Evolutionary conservation across 768 basidiomycete species (phyloP).

Genomic region (Lentinula sp.): DNA sequence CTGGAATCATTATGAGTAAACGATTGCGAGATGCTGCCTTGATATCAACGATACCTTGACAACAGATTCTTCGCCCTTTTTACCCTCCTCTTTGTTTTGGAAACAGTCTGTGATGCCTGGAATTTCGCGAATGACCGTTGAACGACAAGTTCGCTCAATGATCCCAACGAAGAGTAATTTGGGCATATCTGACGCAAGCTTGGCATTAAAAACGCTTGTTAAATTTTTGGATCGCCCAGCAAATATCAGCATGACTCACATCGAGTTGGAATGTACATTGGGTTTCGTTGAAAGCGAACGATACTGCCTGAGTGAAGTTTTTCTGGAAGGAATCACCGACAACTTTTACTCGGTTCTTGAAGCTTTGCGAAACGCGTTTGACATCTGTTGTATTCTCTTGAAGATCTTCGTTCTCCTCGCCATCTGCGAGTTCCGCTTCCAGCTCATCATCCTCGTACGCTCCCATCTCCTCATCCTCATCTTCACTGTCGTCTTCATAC

Average conservation of each 20-base stretch:
- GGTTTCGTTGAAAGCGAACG: constrained; percentile 63
- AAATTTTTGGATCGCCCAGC: background rate
- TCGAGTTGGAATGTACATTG: constrained; percentile 78
- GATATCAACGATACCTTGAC: constrained; percentile 32
- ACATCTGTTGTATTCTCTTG: constrained; percentile 20
- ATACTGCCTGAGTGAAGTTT: constrained; percentile 58
- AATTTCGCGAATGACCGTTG: constrained; percentile 85
- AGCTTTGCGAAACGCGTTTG: constrained; percentile 17
- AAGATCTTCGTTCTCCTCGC: constrained; percentile 31
- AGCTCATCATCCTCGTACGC: constrained; percentile 50
- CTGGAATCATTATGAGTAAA: constrained; percentile 26
- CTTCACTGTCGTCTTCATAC: constrained; percentile 66
- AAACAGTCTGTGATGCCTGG: constrained; percentile 86
- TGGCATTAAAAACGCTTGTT: constrained; percentile 22
- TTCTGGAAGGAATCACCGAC: constrained; percentile 49
- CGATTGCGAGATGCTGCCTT: background rate
- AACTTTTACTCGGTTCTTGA: constrained; percentile 35
- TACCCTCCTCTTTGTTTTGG: constrained; percentile 55
- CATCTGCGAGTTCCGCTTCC: constrained; percentile 58
- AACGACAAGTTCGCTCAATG: constrained; percentile 80
- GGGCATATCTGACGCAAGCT: constrained; percentile 87
- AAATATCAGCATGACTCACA: constrained; percentile 38
- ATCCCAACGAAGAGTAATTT: constrained; percentile 93
- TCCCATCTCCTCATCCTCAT: constrained; percentile 40
- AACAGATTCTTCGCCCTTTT: constrained; percentile 40